phyloP scores from a whole-genome alignment of 148 eudicot species.

The Persicaria tinctoria region DNA sequence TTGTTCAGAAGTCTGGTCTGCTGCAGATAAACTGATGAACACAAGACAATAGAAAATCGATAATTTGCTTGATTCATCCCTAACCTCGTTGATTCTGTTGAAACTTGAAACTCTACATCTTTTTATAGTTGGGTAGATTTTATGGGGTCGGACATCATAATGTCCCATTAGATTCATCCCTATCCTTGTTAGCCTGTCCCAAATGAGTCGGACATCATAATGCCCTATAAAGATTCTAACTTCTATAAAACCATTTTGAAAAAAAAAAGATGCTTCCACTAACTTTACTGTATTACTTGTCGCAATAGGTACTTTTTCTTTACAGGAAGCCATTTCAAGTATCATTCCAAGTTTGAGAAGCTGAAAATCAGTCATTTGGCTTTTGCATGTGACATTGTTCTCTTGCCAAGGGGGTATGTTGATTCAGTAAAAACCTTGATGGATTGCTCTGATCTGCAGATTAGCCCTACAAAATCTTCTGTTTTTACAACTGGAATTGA shows the following conservation, averaged over 20 bases:
- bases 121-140: neutral
- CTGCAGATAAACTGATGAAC: neutral
- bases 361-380: no score
- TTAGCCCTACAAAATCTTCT: no score
- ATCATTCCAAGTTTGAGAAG: no score
- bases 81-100: neutral
- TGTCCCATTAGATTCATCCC: no score
- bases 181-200: neutral
- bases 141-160: neutral
- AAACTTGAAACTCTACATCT: neutral
- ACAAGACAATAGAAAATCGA: neutral
- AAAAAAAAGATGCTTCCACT: neutral
- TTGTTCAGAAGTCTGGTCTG: neutral
- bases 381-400: no score
- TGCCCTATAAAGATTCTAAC: neutral
- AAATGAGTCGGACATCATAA: neutral
- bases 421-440: no score
- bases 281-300: neutral
- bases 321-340: no score
- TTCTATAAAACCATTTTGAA: neutral
- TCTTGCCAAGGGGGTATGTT: no score
- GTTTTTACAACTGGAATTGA: no score
- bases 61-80: neutral
- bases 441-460: no score
- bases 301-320: neutral